Evolutionary conservation across 495 filamentous ascomycete species (phyloP).

Genomic region (Daldinia bambusicola): DNA sequence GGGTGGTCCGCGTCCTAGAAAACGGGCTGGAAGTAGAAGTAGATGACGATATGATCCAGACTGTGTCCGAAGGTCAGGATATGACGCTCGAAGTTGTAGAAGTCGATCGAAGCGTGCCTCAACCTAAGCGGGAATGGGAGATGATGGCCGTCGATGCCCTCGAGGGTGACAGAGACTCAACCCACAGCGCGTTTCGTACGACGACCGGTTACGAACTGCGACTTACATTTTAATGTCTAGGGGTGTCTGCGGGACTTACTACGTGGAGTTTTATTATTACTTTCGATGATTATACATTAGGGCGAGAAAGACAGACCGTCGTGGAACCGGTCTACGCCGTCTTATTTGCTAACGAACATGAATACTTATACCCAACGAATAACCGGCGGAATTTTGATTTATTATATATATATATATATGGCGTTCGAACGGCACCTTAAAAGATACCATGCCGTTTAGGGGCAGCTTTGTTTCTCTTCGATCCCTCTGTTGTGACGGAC

Average conservation of each 20-base stretch:
- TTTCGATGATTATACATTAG: constrained; percentile 32
- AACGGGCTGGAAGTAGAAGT: constrained; percentile 83
- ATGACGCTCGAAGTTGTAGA: constrained; percentile 69
- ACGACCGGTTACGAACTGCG: constrained; percentile 58
- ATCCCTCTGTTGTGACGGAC: constrained; percentile 31
- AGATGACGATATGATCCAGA: constrained; percentile 90
- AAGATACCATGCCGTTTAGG: constrained; percentile 40
- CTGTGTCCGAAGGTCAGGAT: constrained; percentile 89
- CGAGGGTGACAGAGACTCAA: constrained; percentile 52
- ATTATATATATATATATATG: constrained; percentile 22
- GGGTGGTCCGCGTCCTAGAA: constrained; percentile 74
- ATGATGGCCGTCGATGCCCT: constrained; percentile 58
- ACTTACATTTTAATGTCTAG: constrained; percentile 55
- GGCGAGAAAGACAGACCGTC: constrained; percentile 16
- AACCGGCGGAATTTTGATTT: constrained; percentile 41
- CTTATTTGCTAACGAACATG: constrained; percentile 40
- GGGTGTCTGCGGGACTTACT: constrained; percentile 12
- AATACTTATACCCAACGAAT: constrained; percentile 42
- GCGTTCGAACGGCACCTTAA: constrained; percentile 41
- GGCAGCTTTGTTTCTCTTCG: constrained; percentile 35
- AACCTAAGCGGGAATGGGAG: constrained; percentile 64
- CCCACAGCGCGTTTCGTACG: constrained; percentile 50
- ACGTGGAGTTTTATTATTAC: constrained; percentile 27
- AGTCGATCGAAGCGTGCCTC: constrained; percentile 45
- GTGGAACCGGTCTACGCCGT: constrained; percentile 15